Conservation (phyloP, 2,329 filamentous ascomycete species). For the Colletotrichum aenigma region DNA sequence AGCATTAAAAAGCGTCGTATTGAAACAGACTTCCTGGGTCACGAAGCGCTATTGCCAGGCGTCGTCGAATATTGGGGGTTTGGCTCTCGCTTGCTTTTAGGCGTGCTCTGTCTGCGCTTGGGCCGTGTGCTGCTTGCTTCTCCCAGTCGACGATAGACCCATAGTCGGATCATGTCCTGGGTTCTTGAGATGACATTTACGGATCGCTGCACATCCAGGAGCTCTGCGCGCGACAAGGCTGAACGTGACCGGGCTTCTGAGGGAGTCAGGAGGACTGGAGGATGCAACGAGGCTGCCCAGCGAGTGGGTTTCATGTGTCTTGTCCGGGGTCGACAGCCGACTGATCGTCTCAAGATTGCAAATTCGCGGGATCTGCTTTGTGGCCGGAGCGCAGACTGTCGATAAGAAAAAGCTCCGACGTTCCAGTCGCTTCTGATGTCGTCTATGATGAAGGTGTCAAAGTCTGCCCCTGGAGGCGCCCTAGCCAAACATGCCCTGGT, state of each 20-base stretch:
- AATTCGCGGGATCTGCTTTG: conserved; percentile 1
- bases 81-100: not conserved
- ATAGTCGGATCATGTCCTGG: not conserved
- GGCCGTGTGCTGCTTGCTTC: not conserved
- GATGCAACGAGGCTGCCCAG: conserved; percentile 5
- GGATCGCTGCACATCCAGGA: not conserved
- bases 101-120: not conserved
- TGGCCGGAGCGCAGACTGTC: not conserved
- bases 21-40: conserved; percentile 8
- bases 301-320: conserved; percentile 7
- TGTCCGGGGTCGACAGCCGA: not conserved
- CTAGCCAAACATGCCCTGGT: not conserved
- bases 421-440: not conserved
- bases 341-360: conserved; percentile 24
- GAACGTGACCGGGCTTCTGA: not conserved
- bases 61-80: not conserved
- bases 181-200: not conserved
- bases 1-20: conserved; percentile 7
- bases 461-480: not conserved
- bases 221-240: conserved; percentile 1
- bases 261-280: not conserved
- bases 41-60: not conserved
- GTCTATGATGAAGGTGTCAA: not conserved
- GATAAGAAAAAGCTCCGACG: not conserved
- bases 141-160: conserved; percentile 3